phyloP scores from a whole-genome alignment of 345 rosid genomes.

The Moricandia moricandioides region DNA sequence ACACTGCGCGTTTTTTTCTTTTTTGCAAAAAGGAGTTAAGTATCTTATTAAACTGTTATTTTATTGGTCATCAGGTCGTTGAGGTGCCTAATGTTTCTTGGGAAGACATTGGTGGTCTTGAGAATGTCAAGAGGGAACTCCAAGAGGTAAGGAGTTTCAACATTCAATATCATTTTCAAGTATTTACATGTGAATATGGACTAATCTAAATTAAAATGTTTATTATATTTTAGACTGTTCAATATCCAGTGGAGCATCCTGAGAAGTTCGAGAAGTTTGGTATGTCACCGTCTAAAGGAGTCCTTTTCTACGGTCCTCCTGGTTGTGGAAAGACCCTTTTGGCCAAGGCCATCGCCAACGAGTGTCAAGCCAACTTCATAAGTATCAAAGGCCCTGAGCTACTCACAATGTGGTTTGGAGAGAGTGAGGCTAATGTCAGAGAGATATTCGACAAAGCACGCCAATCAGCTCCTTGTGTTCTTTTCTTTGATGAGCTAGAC shows the following conservation, averaged over 20 bases:
- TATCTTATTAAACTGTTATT: neutral
- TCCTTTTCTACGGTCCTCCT: conserved; percentile 71
- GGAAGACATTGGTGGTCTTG: conserved; percentile 76
- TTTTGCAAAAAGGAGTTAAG: too few relatives aligned
- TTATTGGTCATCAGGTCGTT: conserved; percentile 44
- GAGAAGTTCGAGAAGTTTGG: neutral
- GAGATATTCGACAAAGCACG: conserved; percentile 75
- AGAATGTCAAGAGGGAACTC: conserved; percentile 69
- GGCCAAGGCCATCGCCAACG: conserved; percentile 69
- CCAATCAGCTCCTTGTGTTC: conserved; percentile 69
- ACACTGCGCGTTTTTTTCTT: too few relatives aligned
- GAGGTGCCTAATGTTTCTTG: conserved; percentile 73
- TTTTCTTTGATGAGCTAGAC: conserved; percentile 80
- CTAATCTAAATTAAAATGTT: neutral
- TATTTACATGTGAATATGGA: neutral
- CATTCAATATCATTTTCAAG: conserved; percentile 21
- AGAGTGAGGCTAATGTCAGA: conserved; percentile 73
- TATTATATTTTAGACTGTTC: neutral
- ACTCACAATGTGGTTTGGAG: conserved; percentile 79
- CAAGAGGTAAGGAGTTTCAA: conserved; percentile 52
- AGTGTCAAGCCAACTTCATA: conserved; percentile 73
- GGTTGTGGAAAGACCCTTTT: conserved; percentile 71
- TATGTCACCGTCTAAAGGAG: conserved; percentile 56
- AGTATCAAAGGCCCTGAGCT: conserved; percentile 71
- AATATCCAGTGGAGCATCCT: conserved; percentile 17